phyloP scores from a whole-genome alignment of 352 stramenopile species.

The Phytophthora boehmeriae region DNA sequence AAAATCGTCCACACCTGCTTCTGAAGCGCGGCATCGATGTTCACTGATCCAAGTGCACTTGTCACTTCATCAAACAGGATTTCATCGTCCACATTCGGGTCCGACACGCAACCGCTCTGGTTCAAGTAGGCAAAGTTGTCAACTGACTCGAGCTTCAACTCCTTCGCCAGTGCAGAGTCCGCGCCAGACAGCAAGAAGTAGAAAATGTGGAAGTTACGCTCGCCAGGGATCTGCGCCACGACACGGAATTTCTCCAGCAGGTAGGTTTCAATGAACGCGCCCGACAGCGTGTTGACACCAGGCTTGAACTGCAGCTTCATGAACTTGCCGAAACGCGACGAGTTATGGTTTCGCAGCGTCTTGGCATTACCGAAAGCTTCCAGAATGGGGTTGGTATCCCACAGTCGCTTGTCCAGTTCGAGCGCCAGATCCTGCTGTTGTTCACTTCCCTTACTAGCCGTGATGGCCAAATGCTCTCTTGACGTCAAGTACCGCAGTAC shows the following conservation, averaged over 20 bases:
- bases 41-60: slow-evolving; percentile 78
- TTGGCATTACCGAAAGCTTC: slow-evolving; percentile 91
- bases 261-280: slow-evolving; percentile 89
- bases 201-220: slow-evolving; percentile 93
- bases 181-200: slow-evolving; percentile 89
- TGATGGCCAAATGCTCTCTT: slow-evolving; percentile 68
- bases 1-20: slow-evolving; percentile 82
- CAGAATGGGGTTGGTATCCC: slow-evolving; percentile 90
- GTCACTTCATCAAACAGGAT: slow-evolving; percentile 85
- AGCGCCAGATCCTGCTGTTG: slow-evolving; percentile 67
- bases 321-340: slow-evolving; percentile 88
- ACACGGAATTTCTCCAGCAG: slow-evolving; percentile 91
- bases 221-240: slow-evolving; percentile 81
- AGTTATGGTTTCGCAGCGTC: slow-evolving; percentile 90
- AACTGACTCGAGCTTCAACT: slow-evolving; percentile 64
- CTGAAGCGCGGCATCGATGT: slow-evolving; percentile 70
- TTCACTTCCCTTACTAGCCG: slow-evolving; percentile 34
- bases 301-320: slow-evolving; percentile 91
- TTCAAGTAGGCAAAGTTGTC: slow-evolving; percentile 85
- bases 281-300: slow-evolving; percentile 68
- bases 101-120: slow-evolving; percentile 83
- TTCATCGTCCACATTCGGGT: slow-evolving; percentile 89
- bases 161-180: slow-evolving; percentile 54
- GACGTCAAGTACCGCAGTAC: slow-evolving; percentile 89
- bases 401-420: slow-evolving; percentile 86